Evolutionary conservation across 1,284 basidiomycete genomes (phyloP), one percentile per base, ranked within the genome.

Genomic region (Ustilago cynodontis): DNA sequence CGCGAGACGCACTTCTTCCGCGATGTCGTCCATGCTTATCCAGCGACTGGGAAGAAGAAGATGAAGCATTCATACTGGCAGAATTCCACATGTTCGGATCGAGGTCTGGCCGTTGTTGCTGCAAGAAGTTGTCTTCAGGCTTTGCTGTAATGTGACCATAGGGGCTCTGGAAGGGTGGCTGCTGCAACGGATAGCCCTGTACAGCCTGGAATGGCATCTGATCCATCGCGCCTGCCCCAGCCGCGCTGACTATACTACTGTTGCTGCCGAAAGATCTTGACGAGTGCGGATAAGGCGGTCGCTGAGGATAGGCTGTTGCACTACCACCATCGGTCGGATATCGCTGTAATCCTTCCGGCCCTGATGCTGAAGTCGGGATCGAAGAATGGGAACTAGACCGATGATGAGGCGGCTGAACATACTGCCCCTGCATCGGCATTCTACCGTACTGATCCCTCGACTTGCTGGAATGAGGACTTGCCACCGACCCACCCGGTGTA

Each of bases 181-280:
- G 71, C 49, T 71, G 72, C 10, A 75, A 64, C 3, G 64, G 66
- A 50, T 75, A 75, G 0, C 52, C 59, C 5, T 53, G 55, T 1
- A 59, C 50, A 29, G 63, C 59, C 3, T 66, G 70, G 2, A 67
- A 9, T 0, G 64, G 60, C 50, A 64, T 60, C 18, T 47, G 41
- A 0, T 8, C 11, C 45, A 64, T 29, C 9, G 52, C 18, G 16
- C 35, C 35, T 1, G 59, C 16, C 14, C 26, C 20, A 22, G 16
- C n/a, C 24, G 51, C 54, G 33, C 49, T 37, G 11, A 37, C 39
- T 5, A 51, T 43, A 31, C 55, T 65, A 28, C 16, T 68, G 58
- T 50, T 75, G 63, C 60, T 66, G 16, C 56, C 53, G n/a, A 60
- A 64, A 1, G 72, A 75, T 18, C 64, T 47, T 7, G 50, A 47